Base-by-base conservation (phyloP, 345 rosid genomes). In the Litchi chinensis region DNA sequence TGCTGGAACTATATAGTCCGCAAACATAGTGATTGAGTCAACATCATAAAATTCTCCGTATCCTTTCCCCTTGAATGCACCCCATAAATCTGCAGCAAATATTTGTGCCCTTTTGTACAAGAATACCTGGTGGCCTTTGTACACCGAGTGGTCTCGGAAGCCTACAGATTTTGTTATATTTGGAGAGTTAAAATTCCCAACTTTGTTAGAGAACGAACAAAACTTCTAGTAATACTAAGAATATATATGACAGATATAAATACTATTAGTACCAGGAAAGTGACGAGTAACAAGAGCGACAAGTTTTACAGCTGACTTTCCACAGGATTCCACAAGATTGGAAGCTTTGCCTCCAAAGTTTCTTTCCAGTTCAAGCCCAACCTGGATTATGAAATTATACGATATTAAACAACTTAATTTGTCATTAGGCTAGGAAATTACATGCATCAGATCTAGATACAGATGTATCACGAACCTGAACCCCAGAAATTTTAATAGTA, bases 21-120 rank as follows among this genome's bases (percentile, higher is more conserved):
- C 97, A 85, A 93, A 93, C 80, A 93, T 93, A 50, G 95, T 93
- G 63, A 93, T 75, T 15, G 93, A 87, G 50, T 85, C 82, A 80
- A 93, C 83, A 70, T 91, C 97, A 41, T 76, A 26, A 77, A 93
- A 90, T 73, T 93, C 93, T 71, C 97, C 97, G 82, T 86, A 89
- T 65, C 92, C 84, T 77, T 87, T 82, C 41, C 97, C 95, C 84
- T 90, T 90, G 87, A 93, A 93, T 78, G 97, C 93, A 40, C 97
- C 97, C 88, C 89, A 88, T 74, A 93, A 79, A 85, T 93, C 97
- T 16, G 95, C 89, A 71, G 86, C 91, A 89, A 91, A 90, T 76
- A 91, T 93, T 86, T 93, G 97, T 78, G 95, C 97, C 80, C 93
- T 87, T 85, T 93, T 91, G 50, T 93, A 93, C 81, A 91, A 85